Percentiles rank a stretch among this genome's conserved stretches.
phyloP scores from a whole-genome alignment of 768 basidiomycete species.

The Tricholomella constricta region DNA sequence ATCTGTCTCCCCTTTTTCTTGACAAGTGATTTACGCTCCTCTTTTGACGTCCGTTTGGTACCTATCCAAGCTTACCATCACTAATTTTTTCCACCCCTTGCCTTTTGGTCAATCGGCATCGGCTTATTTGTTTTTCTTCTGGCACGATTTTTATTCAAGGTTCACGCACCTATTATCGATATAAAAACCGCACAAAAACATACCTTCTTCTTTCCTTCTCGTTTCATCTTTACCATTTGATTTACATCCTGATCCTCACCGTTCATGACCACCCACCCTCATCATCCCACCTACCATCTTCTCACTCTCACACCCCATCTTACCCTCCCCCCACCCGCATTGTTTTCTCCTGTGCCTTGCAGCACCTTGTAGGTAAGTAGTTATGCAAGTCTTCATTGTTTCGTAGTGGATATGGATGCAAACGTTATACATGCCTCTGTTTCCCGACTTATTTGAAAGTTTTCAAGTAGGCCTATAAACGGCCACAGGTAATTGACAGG shows the following conservation, averaged over 20 bases:
- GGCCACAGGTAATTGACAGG: no score
- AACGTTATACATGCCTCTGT: slow-evolving; percentile 30
- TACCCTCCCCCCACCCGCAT: slow-evolving; percentile 19
- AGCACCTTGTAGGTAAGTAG: slow-evolving; percentile 49
- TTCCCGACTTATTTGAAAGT: slow-evolving; percentile 9
- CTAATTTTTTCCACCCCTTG: slow-evolving; percentile 17
- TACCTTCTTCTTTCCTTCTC: slow-evolving; percentile 32
- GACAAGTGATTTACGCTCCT: slow-evolving; percentile 14
- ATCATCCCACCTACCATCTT: slow-evolving; percentile 21
- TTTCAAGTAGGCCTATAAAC: no score
- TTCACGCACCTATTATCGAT: slow-evolving; percentile 29
- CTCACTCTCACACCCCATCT: slow-evolving; percentile 22
- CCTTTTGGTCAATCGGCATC: slow-evolving; percentile 35
- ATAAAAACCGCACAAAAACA: slow-evolving; percentile 56
- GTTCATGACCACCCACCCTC: slow-evolving; percentile 19
- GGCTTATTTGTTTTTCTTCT: slow-evolving; percentile 38
- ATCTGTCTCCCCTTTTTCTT: slow-evolving; percentile 11
- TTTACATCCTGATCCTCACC: slow-evolving; percentile 18
- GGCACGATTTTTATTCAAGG: slow-evolving; percentile 25
- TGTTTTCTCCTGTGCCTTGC: slow-evolving; percentile 15
- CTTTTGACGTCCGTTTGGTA: slow-evolving; percentile 18
- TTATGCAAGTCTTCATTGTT: slow-evolving; percentile 33
- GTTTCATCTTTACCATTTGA: slow-evolving; percentile 36
- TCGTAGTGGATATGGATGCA: slow-evolving; percentile 33
- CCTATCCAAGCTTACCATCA: slow-evolving; percentile 15